Evolutionary conservation across 164 flowering plant genomes (phyloP).

Genomic region (Buxus sempervirens): DNA sequence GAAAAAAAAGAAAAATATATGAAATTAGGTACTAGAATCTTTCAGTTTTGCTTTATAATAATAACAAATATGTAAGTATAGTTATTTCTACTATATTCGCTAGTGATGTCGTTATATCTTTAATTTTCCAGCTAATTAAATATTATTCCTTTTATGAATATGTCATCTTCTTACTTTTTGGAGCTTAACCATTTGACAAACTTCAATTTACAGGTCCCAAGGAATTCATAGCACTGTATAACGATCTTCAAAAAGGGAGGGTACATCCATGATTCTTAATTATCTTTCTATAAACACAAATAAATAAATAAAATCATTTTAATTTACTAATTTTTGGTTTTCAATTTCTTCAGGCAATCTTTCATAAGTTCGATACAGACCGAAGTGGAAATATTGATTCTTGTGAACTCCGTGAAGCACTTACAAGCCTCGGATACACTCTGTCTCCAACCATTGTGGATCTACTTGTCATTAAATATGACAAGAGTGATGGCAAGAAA

Average conservation of each 20-base stretch:
- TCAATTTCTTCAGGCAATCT: slow-evolving; percentile 29
- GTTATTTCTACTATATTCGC: too few relatives aligned
- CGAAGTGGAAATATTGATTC: slow-evolving; percentile 46
- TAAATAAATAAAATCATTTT: too few relatives aligned
- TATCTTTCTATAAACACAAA: neutral
- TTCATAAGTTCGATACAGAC: slow-evolving; percentile 49
- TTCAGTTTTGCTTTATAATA: too few relatives aligned
- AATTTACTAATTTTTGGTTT: neutral
- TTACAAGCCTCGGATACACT: slow-evolving; percentile 42
- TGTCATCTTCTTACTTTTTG: neutral
- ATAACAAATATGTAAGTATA: too few relatives aligned
- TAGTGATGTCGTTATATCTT: too few relatives aligned
- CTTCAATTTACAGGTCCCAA: slow-evolving; percentile 33
- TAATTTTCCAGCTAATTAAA: too few relatives aligned
- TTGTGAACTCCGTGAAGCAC: slow-evolving; percentile 46
- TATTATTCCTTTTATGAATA: too few relatives aligned
- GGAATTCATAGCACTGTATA: slow-evolving; percentile 40
- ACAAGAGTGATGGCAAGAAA: slow-evolving; percentile 39
- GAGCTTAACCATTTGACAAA: neutral
- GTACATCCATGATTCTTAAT: slow-evolving; percentile 11
- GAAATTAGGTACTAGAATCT: too few relatives aligned
- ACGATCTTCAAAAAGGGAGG: slow-evolving; percentile 58
- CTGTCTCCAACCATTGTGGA: slow-evolving; percentile 45
- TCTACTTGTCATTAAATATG: slow-evolving; percentile 46
- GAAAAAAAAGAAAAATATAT: too few relatives aligned